These are phyloP conservation scores for Sindora glabra DNA, from an alignment of 306 rosid genomes.

Conservation along the genomic window DNA sequence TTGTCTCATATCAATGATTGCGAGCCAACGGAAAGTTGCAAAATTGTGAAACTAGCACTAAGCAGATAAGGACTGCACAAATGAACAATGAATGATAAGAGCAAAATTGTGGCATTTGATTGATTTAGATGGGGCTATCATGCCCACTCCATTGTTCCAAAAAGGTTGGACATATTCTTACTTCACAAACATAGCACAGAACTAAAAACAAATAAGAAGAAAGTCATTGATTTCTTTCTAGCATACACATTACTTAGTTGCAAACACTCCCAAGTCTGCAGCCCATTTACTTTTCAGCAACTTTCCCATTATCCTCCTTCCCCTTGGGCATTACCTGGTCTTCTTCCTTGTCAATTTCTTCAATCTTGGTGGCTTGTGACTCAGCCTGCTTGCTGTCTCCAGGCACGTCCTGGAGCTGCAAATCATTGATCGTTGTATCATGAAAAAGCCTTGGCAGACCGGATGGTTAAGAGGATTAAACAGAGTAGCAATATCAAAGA, in stretches of 20 bases:
- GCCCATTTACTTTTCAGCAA: constrained; percentile 27
- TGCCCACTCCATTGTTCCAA: constrained; percentile 4
- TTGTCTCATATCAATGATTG: too few species aligned
- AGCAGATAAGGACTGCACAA: too few species aligned
- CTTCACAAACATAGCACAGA: constrained; percentile 15
- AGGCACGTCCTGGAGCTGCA: constrained; percentile 68
- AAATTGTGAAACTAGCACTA: too few species aligned
- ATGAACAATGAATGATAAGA: too few species aligned
- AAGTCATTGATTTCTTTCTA: background rate
- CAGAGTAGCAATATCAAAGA: background rate
- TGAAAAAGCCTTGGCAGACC: background rate
- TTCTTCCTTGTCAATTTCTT: constrained; percentile 35
- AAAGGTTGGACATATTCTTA: constrained; percentile 11
- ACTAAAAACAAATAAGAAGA: constrained; percentile 15
- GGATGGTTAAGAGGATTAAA: background rate
- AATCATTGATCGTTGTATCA: constrained; percentile 3
- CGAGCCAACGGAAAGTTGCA: too few species aligned
- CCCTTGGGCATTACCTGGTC: constrained; percentile 25
- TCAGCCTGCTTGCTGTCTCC: constrained; percentile 28
- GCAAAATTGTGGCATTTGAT: constrained; percentile 17
- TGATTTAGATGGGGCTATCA: constrained; percentile 12
- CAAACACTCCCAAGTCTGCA: constrained; percentile 1
- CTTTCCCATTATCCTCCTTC: constrained; percentile 37
- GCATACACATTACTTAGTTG: constrained; percentile 15
- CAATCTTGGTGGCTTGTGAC: constrained; percentile 23